Percentiles rank a stretch among this genome's conserved stretches.
phyloP scores from a whole-genome alignment of 225 moss, liverwort and hornwort genomes.

The Marchantia polymorpha region DNA sequence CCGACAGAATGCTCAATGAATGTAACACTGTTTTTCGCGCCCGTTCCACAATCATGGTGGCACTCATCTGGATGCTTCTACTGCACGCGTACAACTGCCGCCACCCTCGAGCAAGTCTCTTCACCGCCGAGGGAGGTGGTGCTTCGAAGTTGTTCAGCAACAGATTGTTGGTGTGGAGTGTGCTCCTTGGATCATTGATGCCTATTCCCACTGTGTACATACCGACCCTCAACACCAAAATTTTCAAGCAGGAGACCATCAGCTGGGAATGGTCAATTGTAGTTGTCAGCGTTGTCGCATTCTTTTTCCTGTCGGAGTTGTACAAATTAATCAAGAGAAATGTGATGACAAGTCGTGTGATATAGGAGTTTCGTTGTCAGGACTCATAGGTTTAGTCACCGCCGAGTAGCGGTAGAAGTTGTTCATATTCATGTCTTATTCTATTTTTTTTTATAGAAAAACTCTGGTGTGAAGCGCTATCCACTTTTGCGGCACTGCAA shows the following conservation, averaged over 20 bases:
- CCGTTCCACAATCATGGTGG: constrained; percentile 40
- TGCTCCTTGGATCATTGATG: constrained; percentile 33
- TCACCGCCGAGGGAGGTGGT: constrained; percentile 20
- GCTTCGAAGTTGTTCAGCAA: constrained; percentile 16
- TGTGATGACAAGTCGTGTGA: constrained; percentile 15
- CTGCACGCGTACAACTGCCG: constrained; percentile 55
- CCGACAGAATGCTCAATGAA: background rate
- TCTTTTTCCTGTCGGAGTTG: constrained; percentile 44
- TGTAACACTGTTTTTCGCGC: constrained; percentile 41
- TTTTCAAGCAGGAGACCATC: constrained; percentile 47
- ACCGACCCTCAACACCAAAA: constrained; percentile 40
- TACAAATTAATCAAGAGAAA: constrained; percentile 43
- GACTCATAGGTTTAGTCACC: no score
- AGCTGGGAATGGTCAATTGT: constrained; percentile 46
- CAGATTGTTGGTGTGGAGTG: constrained; percentile 35
- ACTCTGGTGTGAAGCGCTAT: no score
- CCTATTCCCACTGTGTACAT: constrained; percentile 51
- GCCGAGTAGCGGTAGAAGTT: no score
- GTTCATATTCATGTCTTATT: no score
- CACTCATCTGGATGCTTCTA: constrained; percentile 49
- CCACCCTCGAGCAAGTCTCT: constrained; percentile 23
- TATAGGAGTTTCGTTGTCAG: background rate
- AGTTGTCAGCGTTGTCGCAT: constrained; percentile 15
- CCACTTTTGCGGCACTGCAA: no score
- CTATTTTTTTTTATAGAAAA: no score